Evolutionary conservation across 2,329 filamentous ascomycete genomes (phyloP).

Genomic region (Aphanoascus verrucosus): DNA sequence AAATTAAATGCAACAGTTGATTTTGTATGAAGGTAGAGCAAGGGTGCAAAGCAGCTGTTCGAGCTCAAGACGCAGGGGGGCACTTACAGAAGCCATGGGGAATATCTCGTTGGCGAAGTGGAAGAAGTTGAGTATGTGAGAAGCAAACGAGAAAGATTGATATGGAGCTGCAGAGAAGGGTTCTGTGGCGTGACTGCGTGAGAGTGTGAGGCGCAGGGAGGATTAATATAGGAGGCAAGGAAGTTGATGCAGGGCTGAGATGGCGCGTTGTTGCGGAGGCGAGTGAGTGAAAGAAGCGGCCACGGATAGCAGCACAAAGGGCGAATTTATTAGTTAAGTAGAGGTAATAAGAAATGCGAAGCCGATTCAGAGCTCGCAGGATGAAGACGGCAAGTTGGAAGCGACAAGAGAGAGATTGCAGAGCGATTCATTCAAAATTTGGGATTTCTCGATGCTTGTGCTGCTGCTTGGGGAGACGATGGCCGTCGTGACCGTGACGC

Average conservation of each 20-base stretch:
- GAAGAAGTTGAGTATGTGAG: not conserved
- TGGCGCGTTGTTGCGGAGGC: not conserved
- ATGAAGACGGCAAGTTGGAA: not conserved
- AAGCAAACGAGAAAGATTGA: not conserved
- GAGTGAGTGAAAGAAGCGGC: not conserved
- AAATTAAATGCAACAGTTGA: not conserved
- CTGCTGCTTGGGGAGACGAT: conserved; percentile 1
- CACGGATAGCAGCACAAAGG: conserved; percentile 7
- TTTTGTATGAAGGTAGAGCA: conserved; percentile 7
- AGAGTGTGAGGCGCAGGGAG: not conserved
- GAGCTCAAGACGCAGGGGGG: conserved; percentile 17
- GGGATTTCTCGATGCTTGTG: not conserved
- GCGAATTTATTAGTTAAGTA: conserved; percentile 4
- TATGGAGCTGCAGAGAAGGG: not conserved
- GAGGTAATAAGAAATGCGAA: not conserved
- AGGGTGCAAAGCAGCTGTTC: conserved; percentile 14
- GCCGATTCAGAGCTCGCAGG: not conserved
- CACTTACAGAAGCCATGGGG: conserved; percentile 41
- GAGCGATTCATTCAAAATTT: conserved; percentile 2
- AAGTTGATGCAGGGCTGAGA: conserved; percentile 9
- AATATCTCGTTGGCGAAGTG: conserved; percentile 10
- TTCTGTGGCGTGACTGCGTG: conserved; percentile 1
- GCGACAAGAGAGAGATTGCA: not conserved
- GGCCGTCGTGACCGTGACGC: not conserved
- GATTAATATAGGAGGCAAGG: conserved; percentile 6